These are phyloP conservation scores for Acidiella bohemica DNA, from an alignment of 495 filamentous ascomycete genomes.

Conservation along the genomic window DNA sequence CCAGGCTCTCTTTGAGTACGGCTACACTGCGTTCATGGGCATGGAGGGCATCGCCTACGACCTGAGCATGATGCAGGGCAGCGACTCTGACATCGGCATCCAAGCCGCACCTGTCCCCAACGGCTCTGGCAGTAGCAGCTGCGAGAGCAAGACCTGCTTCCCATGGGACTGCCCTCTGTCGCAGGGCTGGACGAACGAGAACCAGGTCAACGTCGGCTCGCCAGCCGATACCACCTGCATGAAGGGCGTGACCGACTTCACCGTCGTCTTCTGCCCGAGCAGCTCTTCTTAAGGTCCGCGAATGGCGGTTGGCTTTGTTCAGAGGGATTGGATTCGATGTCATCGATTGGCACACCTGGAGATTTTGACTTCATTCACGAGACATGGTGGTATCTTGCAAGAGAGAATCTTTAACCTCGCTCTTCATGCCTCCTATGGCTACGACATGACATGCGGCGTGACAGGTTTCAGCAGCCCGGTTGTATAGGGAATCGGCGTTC, in stretches of 20 bases:
- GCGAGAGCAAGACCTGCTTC: neutral
- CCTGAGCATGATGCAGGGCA: constrained; percentile 8
- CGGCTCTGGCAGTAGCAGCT: neutral
- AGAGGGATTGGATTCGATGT: too few relatives aligned
- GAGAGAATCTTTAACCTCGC: too few relatives aligned
- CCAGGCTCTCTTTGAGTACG: constrained; percentile 13
- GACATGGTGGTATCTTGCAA: too few relatives aligned
- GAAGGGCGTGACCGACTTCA: constrained; percentile 8
- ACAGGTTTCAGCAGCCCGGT: too few relatives aligned
- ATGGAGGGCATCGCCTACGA: constrained; percentile 14
- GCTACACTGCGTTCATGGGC: constrained; percentile 4
- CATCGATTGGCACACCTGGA: too few relatives aligned
- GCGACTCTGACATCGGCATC: constrained; percentile 6
- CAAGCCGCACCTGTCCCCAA: neutral
- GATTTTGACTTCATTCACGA: too few relatives aligned
- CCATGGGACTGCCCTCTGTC: neutral
- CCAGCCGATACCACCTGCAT: constrained; percentile 13
- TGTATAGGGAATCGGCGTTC: too few relatives aligned
- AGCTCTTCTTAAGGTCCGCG: neutral
- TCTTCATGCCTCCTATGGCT: too few relatives aligned
- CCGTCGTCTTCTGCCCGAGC: constrained; percentile 12
- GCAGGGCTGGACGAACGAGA: constrained; percentile 5
- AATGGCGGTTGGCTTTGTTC: too few relatives aligned
- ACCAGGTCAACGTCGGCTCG: constrained; percentile 5
- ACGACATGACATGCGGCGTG: too few relatives aligned